Evolutionary conservation across 169 alveolate species (phyloP).

Genomic region (Plasmodium yoelii): DNA sequence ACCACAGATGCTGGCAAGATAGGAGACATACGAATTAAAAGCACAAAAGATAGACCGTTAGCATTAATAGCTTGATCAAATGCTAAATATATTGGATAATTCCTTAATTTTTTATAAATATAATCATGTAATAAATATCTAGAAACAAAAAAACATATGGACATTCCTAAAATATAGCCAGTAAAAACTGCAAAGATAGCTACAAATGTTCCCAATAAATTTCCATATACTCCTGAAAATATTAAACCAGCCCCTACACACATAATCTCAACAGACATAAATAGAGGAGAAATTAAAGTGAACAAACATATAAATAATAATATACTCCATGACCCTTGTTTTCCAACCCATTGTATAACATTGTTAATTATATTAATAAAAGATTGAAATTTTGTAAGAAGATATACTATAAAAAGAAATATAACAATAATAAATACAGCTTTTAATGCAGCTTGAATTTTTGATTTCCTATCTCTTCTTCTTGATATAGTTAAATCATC

Average conservation of each 20-base stretch:
- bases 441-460: slow-evolving; percentile 28
- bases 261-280: slow-evolving; percentile 77
- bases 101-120: slow-evolving; percentile 72
- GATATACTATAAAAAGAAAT: slow-evolving; percentile 21
- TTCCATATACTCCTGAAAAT: slow-evolving; percentile 76
- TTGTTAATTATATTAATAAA: slow-evolving; percentile 22
- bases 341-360: slow-evolving; percentile 70
- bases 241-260: slow-evolving; percentile 75
- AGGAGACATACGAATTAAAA: slow-evolving; percentile 76
- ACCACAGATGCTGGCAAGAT: slow-evolving; percentile 75
- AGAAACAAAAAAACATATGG: slow-evolving; percentile 70
- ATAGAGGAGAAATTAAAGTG: slow-evolving; percentile 48
- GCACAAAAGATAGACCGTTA: slow-evolving; percentile 71
- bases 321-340: slow-evolving; percentile 77
- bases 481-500: slow-evolving; percentile 30
- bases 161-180: slow-evolving; percentile 75
- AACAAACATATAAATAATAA: slow-evolving; percentile 55
- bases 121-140: slow-evolving; percentile 71
- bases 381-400: slow-evolving; percentile 48
- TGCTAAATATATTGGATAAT: slow-evolving; percentile 73
- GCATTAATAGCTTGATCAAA: slow-evolving; percentile 74
- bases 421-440: slow-evolving; percentile 5
- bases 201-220: slow-evolving; percentile 44
- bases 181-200: slow-evolving; percentile 64
- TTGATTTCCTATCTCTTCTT: slow-evolving; percentile 23